phyloP scores from a whole-genome alignment of 768 basidiomycete genomes.

The Porpolomopsis calyptriformis region DNA sequence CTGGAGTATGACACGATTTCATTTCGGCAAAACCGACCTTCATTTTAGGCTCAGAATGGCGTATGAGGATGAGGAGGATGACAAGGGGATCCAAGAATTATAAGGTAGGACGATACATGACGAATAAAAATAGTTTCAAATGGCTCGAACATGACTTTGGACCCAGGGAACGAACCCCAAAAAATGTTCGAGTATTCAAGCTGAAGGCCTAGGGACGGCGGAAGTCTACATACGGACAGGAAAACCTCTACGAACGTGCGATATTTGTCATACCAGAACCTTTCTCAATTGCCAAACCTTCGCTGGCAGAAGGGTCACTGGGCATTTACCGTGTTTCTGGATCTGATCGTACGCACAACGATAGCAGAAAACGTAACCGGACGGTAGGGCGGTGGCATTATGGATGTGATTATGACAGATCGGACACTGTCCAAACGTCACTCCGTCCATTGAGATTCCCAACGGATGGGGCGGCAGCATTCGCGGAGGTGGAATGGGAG shows the following conservation, averaged over 20 bases:
- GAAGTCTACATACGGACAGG: no score
- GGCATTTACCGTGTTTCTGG: slow-evolving; percentile 68
- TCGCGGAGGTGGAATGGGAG: slow-evolving; percentile 65
- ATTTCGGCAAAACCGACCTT: slow-evolving; percentile 19
- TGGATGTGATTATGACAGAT: slow-evolving; percentile 61
- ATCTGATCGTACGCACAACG: slow-evolving; percentile 81
- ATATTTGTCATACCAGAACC: slow-evolving; percentile 50
- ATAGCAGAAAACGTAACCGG: slow-evolving; percentile 93
- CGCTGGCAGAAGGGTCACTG: slow-evolving; percentile 72
- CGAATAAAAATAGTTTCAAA: background rate
- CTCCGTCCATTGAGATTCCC: slow-evolving; percentile 52
- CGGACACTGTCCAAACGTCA: slow-evolving; percentile 74
- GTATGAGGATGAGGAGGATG: background rate
- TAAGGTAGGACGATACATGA: background rate
- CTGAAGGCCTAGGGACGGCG: no score
- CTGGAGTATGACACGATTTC: background rate
- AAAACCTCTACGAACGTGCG: slow-evolving; percentile 43
- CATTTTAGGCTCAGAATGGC: slow-evolving; percentile 14
- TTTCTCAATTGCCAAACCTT: slow-evolving; percentile 79
- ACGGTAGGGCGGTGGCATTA: slow-evolving; percentile 85
- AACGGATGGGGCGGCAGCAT: slow-evolving; percentile 67
- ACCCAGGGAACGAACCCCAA: no score
- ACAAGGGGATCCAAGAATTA: background rate
- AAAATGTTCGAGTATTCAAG: no score
- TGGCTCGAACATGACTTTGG: no score